phyloP scores from a whole-genome alignment of 495 filamentous ascomycete genomes.

The Darksidea phi region DNA sequence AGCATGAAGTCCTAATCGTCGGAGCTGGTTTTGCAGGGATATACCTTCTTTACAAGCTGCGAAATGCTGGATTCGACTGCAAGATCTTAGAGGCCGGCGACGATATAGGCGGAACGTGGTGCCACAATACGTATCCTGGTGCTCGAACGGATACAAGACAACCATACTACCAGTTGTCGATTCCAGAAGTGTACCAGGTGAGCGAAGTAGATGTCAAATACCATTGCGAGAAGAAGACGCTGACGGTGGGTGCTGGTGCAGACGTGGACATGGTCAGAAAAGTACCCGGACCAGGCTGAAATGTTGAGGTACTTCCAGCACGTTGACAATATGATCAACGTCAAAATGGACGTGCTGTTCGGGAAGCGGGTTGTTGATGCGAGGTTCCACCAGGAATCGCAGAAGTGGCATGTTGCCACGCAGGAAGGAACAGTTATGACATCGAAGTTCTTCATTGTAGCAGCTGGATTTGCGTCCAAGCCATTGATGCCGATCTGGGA shows the following conservation, averaged over 20 bases:
- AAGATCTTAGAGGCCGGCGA: slow-evolving; percentile 37
- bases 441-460: slow-evolving; percentile 52
- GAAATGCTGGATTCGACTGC: slow-evolving; percentile 35
- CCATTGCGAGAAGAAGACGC: neutral
- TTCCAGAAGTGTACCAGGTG: slow-evolving; percentile 43
- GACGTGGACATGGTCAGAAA: slow-evolving; percentile 53
- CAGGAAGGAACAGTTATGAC: slow-evolving; percentile 48
- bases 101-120: slow-evolving; percentile 37
- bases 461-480: slow-evolving; percentile 49
- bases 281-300: slow-evolving; percentile 54
- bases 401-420: slow-evolving; percentile 52
- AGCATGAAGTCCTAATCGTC: slow-evolving; percentile 51
- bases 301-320: slow-evolving; percentile 57
- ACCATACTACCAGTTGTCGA: slow-evolving; percentile 46
- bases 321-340: slow-evolving; percentile 49
- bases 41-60: slow-evolving; percentile 25
- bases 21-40: slow-evolving; percentile 48
- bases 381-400: slow-evolving; percentile 45
- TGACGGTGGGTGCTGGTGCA: too few species aligned
- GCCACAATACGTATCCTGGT: slow-evolving; percentile 37
- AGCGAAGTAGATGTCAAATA: neutral
- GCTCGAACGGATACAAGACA: slow-evolving; percentile 47
- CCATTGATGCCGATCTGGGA: slow-evolving; percentile 50
- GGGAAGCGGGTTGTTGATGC: slow-evolving; percentile 50
- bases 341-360: slow-evolving; percentile 56